Evolutionary conservation across 2,329 filamentous ascomycete genomes (phyloP).

Genomic region (Clonostachys chloroleuca): DNA sequence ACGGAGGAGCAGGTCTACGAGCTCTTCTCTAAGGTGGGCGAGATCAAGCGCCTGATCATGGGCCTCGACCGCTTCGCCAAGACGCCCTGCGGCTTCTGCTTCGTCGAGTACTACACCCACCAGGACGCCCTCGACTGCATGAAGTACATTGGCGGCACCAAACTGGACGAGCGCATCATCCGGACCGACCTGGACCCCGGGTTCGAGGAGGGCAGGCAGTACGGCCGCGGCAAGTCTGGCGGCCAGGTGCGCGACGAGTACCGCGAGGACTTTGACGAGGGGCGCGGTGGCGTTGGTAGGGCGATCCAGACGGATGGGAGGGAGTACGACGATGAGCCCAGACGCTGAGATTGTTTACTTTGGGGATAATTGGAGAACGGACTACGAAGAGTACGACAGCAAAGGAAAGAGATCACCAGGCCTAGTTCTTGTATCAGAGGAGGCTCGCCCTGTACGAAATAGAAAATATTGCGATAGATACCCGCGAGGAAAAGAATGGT

Average conservation of each 20-base stretch:
- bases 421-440: no score
- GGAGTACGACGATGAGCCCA: constrained; percentile 33
- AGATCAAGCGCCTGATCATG: constrained; percentile 98
- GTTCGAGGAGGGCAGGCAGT: constrained; percentile 93
- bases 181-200: constrained; percentile 93
- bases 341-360: neutral
- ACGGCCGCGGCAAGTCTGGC: constrained; percentile 90
- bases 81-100: constrained; percentile 98
- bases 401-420: no score
- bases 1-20: constrained; percentile 99
- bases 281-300: constrained; percentile 82
- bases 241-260: constrained; percentile 98
- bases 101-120: constrained; percentile 98
- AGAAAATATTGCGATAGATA: no score
- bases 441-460: no score
- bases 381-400: no score
- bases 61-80: constrained; percentile 95
- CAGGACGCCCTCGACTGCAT: constrained; percentile 96
- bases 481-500: no score
- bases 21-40: constrained; percentile 91
- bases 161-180: constrained; percentile 95
- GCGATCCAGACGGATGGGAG: constrained; percentile 56
- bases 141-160: constrained; percentile 98
- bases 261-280: constrained; percentile 93
- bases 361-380: no score